Evolutionary conservation across 2,329 filamentous ascomycete species (phyloP).

Genomic region (Beauveria medogensis): DNA sequence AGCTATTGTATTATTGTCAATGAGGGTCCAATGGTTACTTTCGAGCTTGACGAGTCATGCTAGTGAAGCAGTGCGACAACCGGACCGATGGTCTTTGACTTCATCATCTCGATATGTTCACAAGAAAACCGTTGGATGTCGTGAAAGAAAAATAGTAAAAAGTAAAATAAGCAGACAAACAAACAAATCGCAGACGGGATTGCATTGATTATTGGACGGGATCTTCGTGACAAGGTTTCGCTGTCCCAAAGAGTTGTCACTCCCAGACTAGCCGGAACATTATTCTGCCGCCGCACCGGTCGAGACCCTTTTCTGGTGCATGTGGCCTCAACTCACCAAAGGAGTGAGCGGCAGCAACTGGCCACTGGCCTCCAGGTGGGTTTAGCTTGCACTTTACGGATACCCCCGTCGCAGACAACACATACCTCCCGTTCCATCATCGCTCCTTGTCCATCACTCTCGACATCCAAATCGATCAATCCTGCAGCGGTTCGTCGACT

Average conservation of each 20-base stretch:
- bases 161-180: too few relatives aligned
- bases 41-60: neutral
- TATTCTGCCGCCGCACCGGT: constrained; percentile 21
- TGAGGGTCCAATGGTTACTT: neutral
- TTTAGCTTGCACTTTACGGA: constrained; percentile 12
- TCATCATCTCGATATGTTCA: too few relatives aligned
- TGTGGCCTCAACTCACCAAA: constrained; percentile 34
- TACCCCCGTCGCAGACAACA: constrained; percentile 1
- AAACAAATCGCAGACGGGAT: too few relatives aligned
- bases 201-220: too few relatives aligned
- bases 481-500: constrained; percentile 11
- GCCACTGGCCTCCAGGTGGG: neutral
- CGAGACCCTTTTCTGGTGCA: constrained; percentile 26
- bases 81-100: too few relatives aligned
- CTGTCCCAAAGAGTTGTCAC: neutral
- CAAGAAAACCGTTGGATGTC: too few relatives aligned
- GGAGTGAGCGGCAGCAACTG: neutral
- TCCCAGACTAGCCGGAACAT: constrained; percentile 22
- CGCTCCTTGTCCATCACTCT: constrained; percentile 1
- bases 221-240: too few relatives aligned
- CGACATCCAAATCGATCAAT: constrained; percentile 13
- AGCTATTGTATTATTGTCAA: neutral
- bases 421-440: constrained; percentile 10
- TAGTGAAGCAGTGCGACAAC: neutral
- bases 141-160: too few relatives aligned